Base-by-base conservation (phyloP, 805 yeast species). In the Suhomyces vadensis region DNA sequence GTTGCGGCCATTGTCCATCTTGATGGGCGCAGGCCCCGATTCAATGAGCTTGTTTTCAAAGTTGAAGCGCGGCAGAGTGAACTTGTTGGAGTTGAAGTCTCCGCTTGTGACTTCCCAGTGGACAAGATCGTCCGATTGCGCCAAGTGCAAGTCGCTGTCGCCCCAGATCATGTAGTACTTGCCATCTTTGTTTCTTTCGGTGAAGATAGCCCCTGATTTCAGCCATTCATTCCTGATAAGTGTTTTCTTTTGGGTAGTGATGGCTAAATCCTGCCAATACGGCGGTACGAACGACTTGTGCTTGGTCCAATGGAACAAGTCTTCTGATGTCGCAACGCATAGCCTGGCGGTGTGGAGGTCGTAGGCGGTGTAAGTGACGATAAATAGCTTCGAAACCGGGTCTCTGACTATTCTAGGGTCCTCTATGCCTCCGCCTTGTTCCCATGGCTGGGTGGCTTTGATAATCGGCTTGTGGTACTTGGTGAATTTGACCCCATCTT, bases 111-210 rank as follows among this genome's bases (percentile, higher is more conserved):
- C 39, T 13, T 44, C 31, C 75, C 75, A 71, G 42, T 63, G 44
- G n/a, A 61, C 48, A 44, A 69, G 48, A 44, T 71, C 73, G 22
- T 50, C 51, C 7, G 70, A 63, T 22, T 51, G 57, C 3, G 74
- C 74, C 48, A 71, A 56, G 47, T 67, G 64, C 43, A 71, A 58
- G 26, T 62, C 61, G 8, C 65, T 58, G 50, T 71, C 75, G 17
- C 75, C 75, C 72, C 73, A 71, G 17, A 71, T 60, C 75, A 71
- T 71, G 48, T 69, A 67, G 46, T 64, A 70, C 29, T 58, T 55
- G 3, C 73, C 73, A 46, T 67, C 68, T 13, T 47, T 45, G 38
- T 56, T 55, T 24, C 39, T 50, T 31, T 69, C 70, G 5, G 60
- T 60, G 46, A 71, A 66, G 1, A 71, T 50, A 2, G 74, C 74